Percentiles rank a stretch among this genome's conserved stretches.
These are phyloP conservation scores for Parasitella parasitica DNA, from an alignment of 371 early-diverging fungal genomes.

Conservation along the genomic window DNA sequence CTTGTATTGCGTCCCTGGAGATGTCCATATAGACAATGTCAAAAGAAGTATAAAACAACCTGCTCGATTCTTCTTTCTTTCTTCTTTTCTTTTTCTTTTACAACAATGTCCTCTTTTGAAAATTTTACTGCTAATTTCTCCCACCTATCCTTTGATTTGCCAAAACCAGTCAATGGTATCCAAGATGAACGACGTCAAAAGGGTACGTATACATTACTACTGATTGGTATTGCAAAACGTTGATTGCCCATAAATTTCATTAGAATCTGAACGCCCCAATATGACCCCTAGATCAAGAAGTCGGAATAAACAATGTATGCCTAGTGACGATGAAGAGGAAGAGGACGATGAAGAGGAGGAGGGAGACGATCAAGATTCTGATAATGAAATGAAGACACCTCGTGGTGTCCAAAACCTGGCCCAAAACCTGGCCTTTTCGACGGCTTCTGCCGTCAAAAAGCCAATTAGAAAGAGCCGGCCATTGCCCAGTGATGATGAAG, in stretches of 20 bases:
- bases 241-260: not conserved
- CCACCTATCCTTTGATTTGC: slow-evolving; percentile 2
- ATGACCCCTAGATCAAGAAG: slow-evolving; percentile 6
- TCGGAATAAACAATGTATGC: slow-evolving; percentile 42
- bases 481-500: slow-evolving; percentile 44
- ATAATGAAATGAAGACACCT: not conserved
- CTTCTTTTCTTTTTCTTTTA: not conserved
- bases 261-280: not conserved
- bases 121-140: not conserved
- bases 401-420: not conserved
- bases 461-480: slow-evolving; percentile 11
- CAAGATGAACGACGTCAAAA: not conserved
- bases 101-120: not conserved
- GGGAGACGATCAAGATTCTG: not conserved
- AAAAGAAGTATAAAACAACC: not conserved
- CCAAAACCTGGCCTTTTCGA: not conserved
- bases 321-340: slow-evolving; percentile 46
- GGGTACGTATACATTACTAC: too few relatives aligned
- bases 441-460: not conserved
- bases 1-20: not conserved
- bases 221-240: too few relatives aligned
- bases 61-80: not conserved
- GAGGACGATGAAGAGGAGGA: slow-evolving; percentile 29
- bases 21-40: not conserved
- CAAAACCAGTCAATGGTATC: not conserved